Conservation (phyloP, 768 basidiomycete genomes). For the Rubroboletus pulcherrimus region DNA sequence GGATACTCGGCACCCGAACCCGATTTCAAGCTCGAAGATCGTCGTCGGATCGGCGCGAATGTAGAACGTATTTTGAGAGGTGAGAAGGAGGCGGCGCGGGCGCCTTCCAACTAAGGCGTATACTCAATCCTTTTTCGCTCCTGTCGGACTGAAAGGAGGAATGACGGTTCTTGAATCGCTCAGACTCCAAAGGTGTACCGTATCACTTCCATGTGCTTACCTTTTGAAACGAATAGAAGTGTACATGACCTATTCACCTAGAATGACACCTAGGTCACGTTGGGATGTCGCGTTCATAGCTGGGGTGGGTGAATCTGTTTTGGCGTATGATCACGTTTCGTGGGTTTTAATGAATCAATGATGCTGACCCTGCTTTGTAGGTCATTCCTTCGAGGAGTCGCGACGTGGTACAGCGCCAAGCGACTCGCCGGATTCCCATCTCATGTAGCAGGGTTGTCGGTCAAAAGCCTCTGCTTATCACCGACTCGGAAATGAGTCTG, state of each 20-base stretch:
- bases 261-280: not conserved
- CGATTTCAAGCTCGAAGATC: conserved; percentile 54
- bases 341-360: too few species aligned
- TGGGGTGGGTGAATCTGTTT: too few species aligned
- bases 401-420: too few species aligned
- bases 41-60: conserved; percentile 55
- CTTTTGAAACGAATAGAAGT: not conserved
- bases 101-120: conserved; percentile 38
- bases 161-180: not conserved
- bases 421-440: too few species aligned
- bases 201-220: not conserved
- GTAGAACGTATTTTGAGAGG: conserved; percentile 54
- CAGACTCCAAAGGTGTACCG: not conserved
- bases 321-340: too few species aligned
- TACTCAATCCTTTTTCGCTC: too few species aligned
- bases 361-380: too few species aligned
- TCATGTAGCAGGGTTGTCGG: too few species aligned
- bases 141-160: not conserved
- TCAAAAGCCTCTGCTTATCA: too few species aligned
- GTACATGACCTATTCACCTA: not conserved
- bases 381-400: too few species aligned
- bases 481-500: too few species aligned
- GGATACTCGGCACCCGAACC: conserved; percentile 61
- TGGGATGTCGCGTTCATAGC: too few species aligned
- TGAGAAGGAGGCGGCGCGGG: conserved; percentile 68